Percentiles rank a stretch among this genome's conserved stretches.
Conservation (phyloP, 257 asterid species). For the Ballota nigra region DNA sequence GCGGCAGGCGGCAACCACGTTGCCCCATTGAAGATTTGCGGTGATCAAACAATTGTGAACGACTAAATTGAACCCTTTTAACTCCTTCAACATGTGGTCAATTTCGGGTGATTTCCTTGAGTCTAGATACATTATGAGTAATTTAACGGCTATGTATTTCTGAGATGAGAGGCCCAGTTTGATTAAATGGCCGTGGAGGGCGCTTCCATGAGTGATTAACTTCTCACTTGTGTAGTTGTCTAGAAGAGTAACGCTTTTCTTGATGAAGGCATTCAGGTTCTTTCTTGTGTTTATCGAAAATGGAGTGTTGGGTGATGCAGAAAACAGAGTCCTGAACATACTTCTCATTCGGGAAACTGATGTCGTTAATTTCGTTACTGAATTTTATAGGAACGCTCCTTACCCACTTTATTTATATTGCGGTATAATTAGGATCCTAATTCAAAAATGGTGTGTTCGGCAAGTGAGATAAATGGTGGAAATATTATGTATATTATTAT, state of each 20-base stretch:
- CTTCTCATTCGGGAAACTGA: neutral
- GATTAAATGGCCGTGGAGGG: constrained; percentile 66
- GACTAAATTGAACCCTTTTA: constrained; percentile 63
- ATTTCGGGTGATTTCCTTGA: constrained; percentile 46
- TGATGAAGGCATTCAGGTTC: constrained; percentile 34
- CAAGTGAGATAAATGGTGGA: no score
- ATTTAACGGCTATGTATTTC: constrained; percentile 51
- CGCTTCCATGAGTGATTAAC: constrained; percentile 39
- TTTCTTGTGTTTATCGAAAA: constrained; percentile 37
- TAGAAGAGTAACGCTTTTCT: constrained; percentile 36
- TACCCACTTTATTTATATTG: no score
- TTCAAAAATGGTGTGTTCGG: no score
- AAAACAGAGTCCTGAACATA: neutral
- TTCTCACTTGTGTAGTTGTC: constrained; percentile 39
- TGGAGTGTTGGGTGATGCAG: neutral
- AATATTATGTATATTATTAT: no score
- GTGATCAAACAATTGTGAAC: constrained; percentile 68
- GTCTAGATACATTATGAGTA: constrained; percentile 61
- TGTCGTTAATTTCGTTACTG: neutral
- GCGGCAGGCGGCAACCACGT: constrained; percentile 37
- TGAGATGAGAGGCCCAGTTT: constrained; percentile 66
- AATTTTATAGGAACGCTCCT: neutral
- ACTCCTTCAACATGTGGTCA: constrained; percentile 63
- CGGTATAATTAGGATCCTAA: no score
- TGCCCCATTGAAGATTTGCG: constrained; percentile 56